Evolutionary conservation across 2,329 filamentous ascomycete species (phyloP).

Genomic region (Claviceps sp.): DNA sequence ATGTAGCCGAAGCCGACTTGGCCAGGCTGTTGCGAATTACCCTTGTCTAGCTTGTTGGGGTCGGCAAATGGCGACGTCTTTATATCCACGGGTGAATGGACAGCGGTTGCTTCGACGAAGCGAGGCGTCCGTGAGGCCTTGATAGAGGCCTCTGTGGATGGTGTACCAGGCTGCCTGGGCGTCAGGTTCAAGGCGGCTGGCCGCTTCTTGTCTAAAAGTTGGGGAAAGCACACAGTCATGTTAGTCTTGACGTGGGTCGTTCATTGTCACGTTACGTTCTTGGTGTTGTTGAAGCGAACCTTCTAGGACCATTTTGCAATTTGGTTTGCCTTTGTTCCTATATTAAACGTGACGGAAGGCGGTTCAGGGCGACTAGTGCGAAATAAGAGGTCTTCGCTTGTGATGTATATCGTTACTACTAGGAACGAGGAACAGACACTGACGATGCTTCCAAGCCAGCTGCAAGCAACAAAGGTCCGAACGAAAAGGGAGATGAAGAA

Average conservation of each 20-base stretch:
- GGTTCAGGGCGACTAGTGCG: slow-evolving; percentile 2
- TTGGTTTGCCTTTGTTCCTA: not conserved
- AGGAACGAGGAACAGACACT: slow-evolving; percentile 3
- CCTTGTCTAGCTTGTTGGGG: slow-evolving; percentile 37
- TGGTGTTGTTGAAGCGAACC: slow-evolving; percentile 18
- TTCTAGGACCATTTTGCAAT: slow-evolving; percentile 24
- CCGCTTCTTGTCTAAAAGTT: slow-evolving; percentile 40
- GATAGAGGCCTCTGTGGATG: slow-evolving; percentile 40
- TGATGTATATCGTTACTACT: slow-evolving; percentile 1
- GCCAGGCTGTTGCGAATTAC: slow-evolving; percentile 54
- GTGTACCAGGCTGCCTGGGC: slow-evolving; percentile 35
- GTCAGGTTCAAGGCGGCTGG: slow-evolving; percentile 42
- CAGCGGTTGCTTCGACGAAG: slow-evolving; percentile 68
- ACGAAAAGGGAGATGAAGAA: not conserved
- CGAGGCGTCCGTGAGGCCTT: slow-evolving; percentile 62
- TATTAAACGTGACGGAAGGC: slow-evolving; percentile 1
- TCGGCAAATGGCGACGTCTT: slow-evolving; percentile 45
- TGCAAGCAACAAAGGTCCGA: slow-evolving; percentile 8
- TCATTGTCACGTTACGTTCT: too few species aligned
- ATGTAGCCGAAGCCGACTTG: slow-evolving; percentile 94
- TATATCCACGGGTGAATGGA: slow-evolving; percentile 61
- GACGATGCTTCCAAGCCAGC: slow-evolving; percentile 9
- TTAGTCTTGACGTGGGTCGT: slow-evolving; percentile 7
- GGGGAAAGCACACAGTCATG: slow-evolving; percentile 8
- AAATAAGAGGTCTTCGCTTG: not conserved